A percentile compares a stretch with the other conserved stretches of the same genome.
phyloP scores from a whole-genome alignment of 306 rosid species.

The Sesbania bispinosa region DNA sequence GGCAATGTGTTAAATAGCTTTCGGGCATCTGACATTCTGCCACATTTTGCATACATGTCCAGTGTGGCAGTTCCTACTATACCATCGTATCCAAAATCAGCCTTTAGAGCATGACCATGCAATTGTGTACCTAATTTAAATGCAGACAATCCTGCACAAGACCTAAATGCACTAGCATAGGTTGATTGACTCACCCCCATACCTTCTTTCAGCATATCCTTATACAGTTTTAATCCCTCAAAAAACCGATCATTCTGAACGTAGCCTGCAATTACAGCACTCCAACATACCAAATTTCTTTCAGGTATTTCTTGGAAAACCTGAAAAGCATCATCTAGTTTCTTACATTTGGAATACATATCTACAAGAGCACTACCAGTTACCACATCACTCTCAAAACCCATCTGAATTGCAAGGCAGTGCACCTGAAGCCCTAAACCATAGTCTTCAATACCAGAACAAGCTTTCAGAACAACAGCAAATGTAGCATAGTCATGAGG shows the following conservation, averaged over 20 bases:
- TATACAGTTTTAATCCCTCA: conserved; percentile 56
- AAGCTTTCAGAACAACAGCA: conserved; percentile 61
- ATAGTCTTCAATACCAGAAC: conserved; percentile 49
- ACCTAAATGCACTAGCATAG: conserved; percentile 77
- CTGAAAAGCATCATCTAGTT: conserved; percentile 42
- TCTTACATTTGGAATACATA: conserved; percentile 73
- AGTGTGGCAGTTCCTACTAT: conserved; percentile 80
- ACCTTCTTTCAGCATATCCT: conserved; percentile 58
- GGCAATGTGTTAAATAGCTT: conserved; percentile 58
- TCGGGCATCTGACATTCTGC: conserved; percentile 54
- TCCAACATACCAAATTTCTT: conserved; percentile 76
- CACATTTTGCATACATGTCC: conserved; percentile 89
- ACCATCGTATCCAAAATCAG: conserved; percentile 54
- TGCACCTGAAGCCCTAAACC: conserved; percentile 69
- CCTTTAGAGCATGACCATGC: conserved; percentile 71
- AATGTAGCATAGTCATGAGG: conserved; percentile 56
- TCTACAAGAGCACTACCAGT: conserved; percentile 73
- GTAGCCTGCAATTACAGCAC: conserved; percentile 75
- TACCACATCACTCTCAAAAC: conserved; percentile 54
- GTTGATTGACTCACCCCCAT: conserved; percentile 80
- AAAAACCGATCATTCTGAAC: conserved; percentile 61
- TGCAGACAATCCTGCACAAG: conserved; percentile 76
- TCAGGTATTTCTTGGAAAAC: conserved; percentile 58
- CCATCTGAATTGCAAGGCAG: conserved; percentile 58
- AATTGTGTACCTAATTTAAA: conserved; percentile 62